Conservation (phyloP, 371 early-diverging fungal species). For the Mortierella sp. region DNA sequence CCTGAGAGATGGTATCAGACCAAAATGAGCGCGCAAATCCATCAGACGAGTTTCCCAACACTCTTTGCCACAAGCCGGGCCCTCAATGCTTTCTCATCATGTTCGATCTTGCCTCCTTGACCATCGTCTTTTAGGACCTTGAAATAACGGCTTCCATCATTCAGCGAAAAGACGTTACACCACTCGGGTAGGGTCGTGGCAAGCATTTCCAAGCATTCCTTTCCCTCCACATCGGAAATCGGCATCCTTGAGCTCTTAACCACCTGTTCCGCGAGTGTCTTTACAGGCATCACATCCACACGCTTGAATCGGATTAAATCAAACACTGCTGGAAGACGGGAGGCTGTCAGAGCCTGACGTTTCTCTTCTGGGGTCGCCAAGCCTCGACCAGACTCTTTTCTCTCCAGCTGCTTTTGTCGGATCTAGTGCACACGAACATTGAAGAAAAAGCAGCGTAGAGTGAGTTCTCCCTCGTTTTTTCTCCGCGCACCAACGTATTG, state of each 20-base stretch:
- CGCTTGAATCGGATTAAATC: conserved; percentile 50
- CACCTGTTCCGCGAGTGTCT: conserved; percentile 27
- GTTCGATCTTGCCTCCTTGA: conserved; percentile 14
- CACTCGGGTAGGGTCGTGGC: conserved; percentile 36
- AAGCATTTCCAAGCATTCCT: conserved; percentile 41
- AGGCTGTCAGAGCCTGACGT: conserved; percentile 21
- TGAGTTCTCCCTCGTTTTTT: too few relatives aligned
- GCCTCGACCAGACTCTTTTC: conserved; percentile 12
- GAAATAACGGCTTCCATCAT: conserved; percentile 26
- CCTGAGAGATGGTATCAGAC: too few relatives aligned
- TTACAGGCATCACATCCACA: conserved; percentile 28
- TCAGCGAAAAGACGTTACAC: conserved; percentile 33
- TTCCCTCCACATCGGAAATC: conserved; percentile 36
- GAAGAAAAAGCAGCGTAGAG: neutral
- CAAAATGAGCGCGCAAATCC: neutral
- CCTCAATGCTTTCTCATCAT: conserved; percentile 27
- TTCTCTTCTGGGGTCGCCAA: conserved; percentile 33
- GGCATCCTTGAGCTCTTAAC: conserved; percentile 41
- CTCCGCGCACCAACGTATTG: too few relatives aligned
- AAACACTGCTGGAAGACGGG: conserved; percentile 38
- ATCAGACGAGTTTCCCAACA: neutral
- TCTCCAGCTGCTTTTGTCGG: conserved; percentile 33
- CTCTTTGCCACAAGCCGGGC: conserved; percentile 27
- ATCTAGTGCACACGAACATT: conserved; percentile 12
- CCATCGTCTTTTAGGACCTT: conserved; percentile 27